Conservation (phyloP, 768 basidiomycete genomes). For the Tricholoma bakamatsutake region DNA sequence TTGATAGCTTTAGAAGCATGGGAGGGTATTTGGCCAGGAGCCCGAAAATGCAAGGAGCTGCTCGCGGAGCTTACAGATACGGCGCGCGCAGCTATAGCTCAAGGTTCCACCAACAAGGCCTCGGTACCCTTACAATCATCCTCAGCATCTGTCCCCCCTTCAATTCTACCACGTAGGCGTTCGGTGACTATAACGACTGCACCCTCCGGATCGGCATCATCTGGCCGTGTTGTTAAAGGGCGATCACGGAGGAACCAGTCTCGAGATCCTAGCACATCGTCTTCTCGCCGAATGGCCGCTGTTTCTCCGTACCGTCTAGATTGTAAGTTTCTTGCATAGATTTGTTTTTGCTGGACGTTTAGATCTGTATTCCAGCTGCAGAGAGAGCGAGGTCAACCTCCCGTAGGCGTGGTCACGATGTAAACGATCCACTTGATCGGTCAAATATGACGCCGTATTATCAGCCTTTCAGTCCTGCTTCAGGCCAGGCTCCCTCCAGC, state of each 20-base stretch:
- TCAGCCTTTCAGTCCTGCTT: conserved; percentile 51
- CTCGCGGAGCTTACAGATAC: conserved; percentile 65
- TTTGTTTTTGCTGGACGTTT: conserved; percentile 3
- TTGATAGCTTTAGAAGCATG: conserved; percentile 67
- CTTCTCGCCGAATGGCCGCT: conserved; percentile 48
- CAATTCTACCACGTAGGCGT: conserved; percentile 43
- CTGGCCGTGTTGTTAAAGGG: conserved; percentile 42
- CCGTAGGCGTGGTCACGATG: conserved; percentile 66
- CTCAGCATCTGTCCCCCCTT: conserved; percentile 16
- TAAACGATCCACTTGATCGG: conserved; percentile 48
- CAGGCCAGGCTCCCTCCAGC: conserved; percentile 39
- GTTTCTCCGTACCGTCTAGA: conserved; percentile 64
- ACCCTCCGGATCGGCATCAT: conserved; percentile 26
- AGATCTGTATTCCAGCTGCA: conserved; percentile 32
- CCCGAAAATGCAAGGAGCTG: conserved; percentile 80
- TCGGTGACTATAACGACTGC: conserved; percentile 49
- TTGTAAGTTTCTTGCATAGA: conserved; percentile 33
- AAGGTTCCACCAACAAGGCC: conserved; percentile 21
- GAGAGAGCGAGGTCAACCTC: conserved; percentile 73
- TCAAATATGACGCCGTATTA: conserved; percentile 36
- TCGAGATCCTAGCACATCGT: conserved; percentile 42
- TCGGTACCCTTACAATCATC: conserved; percentile 16
- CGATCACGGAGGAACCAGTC: conserved; percentile 52
- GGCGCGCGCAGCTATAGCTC: conserved; percentile 59
- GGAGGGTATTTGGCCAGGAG: conserved; percentile 87